Percentiles rank a stretch among this genome's conserved stretches.
These are phyloP conservation scores for Rhynchosporium agropyri DNA, from an alignment of 2,329 filamentous ascomycete genomes.

Conservation along the genomic window DNA sequence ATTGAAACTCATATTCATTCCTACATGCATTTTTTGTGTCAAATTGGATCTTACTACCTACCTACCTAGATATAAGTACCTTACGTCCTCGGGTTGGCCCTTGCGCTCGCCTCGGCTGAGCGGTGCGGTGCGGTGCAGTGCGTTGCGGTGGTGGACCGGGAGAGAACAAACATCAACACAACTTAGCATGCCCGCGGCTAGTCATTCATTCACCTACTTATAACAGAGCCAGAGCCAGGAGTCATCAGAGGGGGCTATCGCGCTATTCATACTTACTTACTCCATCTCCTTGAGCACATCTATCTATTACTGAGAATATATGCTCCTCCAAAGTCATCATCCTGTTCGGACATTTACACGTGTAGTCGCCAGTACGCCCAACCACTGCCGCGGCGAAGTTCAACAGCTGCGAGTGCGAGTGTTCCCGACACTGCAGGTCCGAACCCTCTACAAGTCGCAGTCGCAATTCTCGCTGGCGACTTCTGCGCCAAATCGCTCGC, in stretches of 20 bases:
- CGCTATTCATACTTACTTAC: background rate
- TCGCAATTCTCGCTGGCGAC: constrained; percentile 20
- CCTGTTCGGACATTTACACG: constrained; percentile 22
- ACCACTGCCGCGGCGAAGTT: background rate
- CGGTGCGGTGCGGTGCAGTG: background rate
- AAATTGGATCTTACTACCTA: background rate
- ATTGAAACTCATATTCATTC: background rate
- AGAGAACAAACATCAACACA: constrained; percentile 5
- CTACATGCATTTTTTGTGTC: background rate
- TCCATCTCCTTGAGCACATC: background rate
- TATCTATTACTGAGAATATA: constrained; percentile 22
- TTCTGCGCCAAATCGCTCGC: constrained; percentile 11
- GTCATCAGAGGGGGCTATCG: background rate
- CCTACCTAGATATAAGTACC: background rate
- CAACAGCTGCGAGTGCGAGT: background rate
- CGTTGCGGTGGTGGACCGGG: background rate
- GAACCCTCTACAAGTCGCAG: background rate
- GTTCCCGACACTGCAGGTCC: constrained; percentile 18
- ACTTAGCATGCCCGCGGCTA: background rate
- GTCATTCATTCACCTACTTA: background rate
- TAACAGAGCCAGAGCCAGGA: background rate
- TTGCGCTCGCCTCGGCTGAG: constrained; percentile 13
- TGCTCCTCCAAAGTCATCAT: constrained; percentile 20
- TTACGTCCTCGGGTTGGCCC: background rate
- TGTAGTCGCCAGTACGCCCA: constrained; percentile 13